phyloP scores from a whole-genome alignment of 1,284 basidiomycete species.

The Agaricales sp. region DNA sequence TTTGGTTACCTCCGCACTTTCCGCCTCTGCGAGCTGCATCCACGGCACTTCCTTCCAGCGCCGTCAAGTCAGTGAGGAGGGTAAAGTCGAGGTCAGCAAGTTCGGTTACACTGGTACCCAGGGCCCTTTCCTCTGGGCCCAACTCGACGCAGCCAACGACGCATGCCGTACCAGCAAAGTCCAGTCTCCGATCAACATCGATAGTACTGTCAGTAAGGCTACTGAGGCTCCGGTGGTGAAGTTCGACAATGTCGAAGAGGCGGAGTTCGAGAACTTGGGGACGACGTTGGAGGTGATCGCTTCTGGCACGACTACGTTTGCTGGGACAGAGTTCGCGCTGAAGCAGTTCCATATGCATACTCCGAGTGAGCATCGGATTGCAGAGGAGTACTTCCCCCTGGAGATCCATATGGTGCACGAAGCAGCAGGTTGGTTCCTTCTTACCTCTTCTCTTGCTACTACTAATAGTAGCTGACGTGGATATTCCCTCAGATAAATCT shows the following conservation, averaged over 20 bases:
- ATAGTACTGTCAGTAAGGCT: conserved; percentile 6
- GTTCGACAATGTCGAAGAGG: conserved; percentile 1
- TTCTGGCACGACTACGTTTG: conserved; percentile 6
- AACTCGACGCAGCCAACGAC: conserved; percentile 11
- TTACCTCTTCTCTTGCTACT: neutral
- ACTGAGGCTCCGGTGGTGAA: neutral
- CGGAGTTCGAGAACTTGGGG: conserved; percentile 6
- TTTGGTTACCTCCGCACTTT: neutral
- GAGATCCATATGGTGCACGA: conserved; percentile 14
- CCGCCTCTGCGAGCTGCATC: conserved; percentile 1
- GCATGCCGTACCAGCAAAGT: conserved; percentile 10
- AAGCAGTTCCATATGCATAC: conserved; percentile 10
- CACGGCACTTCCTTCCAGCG: neutral
- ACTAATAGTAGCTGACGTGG: neutral
- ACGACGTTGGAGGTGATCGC: conserved; percentile 6
- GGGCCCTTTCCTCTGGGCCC: conserved; percentile 14
- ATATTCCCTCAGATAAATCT: conserved; percentile 9
- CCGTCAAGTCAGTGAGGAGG: neutral
- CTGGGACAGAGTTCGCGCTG: conserved; percentile 5
- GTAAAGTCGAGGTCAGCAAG: conserved; percentile 1
- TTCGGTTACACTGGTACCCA: conserved; percentile 6
- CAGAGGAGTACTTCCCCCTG: conserved; percentile 7
- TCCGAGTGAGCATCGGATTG: conserved; percentile 7
- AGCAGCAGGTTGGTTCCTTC: conserved; percentile 8
- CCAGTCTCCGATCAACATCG: conserved; percentile 11